Evolutionary conservation across 768 basidiomycete genomes (phyloP).

Genomic region (Mrakia blollopis): DNA sequence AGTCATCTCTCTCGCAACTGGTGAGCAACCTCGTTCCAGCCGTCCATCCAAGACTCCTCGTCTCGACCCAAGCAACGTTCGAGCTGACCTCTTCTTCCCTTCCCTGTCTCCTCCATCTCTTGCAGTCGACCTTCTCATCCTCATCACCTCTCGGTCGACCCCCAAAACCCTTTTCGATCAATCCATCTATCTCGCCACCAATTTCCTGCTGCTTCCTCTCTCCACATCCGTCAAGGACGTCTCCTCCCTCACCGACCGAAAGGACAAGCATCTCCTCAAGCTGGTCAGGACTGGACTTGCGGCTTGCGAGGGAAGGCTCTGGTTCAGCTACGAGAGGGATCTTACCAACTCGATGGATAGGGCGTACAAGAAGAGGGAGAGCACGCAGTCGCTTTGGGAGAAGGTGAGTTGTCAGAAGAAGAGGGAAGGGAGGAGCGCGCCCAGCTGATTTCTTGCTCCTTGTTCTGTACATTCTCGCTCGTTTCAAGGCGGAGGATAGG

Average conservation of each 20-base stretch:
- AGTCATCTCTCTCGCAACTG: slow-evolving; percentile 47
- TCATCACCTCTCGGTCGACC: slow-evolving; percentile 75
- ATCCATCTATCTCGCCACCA: slow-evolving; percentile 80
- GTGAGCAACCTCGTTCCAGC: slow-evolving; percentile 36
- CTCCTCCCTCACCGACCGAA: slow-evolving; percentile 60
- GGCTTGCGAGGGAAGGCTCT: slow-evolving; percentile 59
- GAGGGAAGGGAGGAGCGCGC: background rate
- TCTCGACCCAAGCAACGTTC: background rate
- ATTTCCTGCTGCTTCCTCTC: slow-evolving; percentile 86
- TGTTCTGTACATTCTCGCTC: background rate
- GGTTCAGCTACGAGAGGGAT: slow-evolving; percentile 88
- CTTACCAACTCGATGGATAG: slow-evolving; percentile 79
- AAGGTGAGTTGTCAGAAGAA: background rate
- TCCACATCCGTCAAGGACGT: slow-evolving; percentile 61
- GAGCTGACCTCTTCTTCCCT: no score
- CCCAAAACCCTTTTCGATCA: slow-evolving; percentile 74
- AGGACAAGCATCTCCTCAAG: slow-evolving; percentile 79
- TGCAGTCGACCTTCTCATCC: slow-evolving; percentile 85
- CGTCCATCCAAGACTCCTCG: background rate
- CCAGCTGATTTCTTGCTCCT: background rate
- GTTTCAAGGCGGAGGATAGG: slow-evolving; percentile 81
- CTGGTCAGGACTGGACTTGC: slow-evolving; percentile 79
- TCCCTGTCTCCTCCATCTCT: background rate
- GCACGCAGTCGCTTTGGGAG: slow-evolving; percentile 18
- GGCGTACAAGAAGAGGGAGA: slow-evolving; percentile 56